These are phyloP conservation scores for Phialophora chinensis DNA, from an alignment of 2,329 filamentous ascomycete genomes.

Conservation along the genomic window DNA sequence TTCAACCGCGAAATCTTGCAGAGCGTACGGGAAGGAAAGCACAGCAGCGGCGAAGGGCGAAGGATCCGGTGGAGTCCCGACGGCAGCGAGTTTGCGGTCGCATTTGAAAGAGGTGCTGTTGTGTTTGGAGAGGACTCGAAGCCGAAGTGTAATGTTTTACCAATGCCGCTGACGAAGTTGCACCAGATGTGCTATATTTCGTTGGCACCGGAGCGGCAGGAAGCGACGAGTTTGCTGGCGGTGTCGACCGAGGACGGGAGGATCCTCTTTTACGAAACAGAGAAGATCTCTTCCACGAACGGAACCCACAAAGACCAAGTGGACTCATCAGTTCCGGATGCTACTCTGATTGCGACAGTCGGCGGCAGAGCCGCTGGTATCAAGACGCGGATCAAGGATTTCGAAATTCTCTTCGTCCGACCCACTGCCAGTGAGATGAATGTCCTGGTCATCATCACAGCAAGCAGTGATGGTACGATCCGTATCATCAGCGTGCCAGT, in stretches of 20 bases:
- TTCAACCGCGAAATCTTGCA: slow-evolving; percentile 76
- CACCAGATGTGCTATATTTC: slow-evolving; percentile 78
- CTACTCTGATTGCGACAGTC: slow-evolving; percentile 70
- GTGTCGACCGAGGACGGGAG: slow-evolving; percentile 90
- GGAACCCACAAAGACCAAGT: slow-evolving; percentile 52
- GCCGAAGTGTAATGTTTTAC: slow-evolving; percentile 74
- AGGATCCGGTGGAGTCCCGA: slow-evolving; percentile 79
- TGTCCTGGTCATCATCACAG: slow-evolving; percentile 68
- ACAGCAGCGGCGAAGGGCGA: slow-evolving; percentile 80
- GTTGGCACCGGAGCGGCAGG: slow-evolving; percentile 49
- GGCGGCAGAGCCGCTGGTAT: slow-evolving; percentile 75
- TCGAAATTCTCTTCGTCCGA: slow-evolving; percentile 65
- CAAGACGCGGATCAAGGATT: slow-evolving; percentile 82
- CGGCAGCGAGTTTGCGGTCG: slow-evolving; percentile 84
- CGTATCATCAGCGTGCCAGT: slow-evolving; percentile 71
- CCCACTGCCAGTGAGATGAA: slow-evolving; percentile 41
- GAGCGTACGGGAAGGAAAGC: slow-evolving; percentile 76
- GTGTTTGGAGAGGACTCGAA: slow-evolving; percentile 82
- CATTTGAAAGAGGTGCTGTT: slow-evolving; percentile 82
- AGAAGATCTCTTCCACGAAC: slow-evolving; percentile 41
- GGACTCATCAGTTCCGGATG: slow-evolving; percentile 63
- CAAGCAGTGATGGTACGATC: slow-evolving; percentile 84
- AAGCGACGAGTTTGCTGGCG: slow-evolving; percentile 64
- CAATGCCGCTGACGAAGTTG: slow-evolving; percentile 74
- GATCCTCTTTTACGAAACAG: slow-evolving; percentile 80